These are phyloP conservation scores for Penicillium turbatum DNA, from an alignment of 495 filamentous ascomycete genomes.

Conservation along the genomic window DNA sequence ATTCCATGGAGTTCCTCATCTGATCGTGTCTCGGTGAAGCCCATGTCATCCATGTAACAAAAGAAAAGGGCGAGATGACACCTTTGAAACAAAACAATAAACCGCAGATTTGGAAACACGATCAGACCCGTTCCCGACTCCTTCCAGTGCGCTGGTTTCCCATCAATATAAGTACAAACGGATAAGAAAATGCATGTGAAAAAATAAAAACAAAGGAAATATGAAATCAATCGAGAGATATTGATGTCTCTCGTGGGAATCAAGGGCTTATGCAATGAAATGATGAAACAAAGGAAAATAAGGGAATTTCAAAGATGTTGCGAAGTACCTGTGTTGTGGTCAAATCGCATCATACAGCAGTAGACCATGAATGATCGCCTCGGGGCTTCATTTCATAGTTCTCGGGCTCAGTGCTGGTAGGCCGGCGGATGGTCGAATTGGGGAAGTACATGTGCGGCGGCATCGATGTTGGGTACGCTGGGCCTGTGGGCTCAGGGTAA, in stretches of 20 bases:
- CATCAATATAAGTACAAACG: constrained; percentile 27
- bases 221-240: constrained; percentile 15
- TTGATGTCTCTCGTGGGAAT: constrained; percentile 22
- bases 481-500: constrained; percentile 65
- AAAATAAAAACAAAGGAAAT: constrained; percentile 17
- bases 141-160: constrained; percentile 29
- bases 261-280: constrained; percentile 19
- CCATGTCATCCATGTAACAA: constrained; percentile 26
- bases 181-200: constrained; percentile 23
- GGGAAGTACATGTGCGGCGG: constrained; percentile 62
- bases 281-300: constrained; percentile 20
- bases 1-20: constrained; percentile 28
- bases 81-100: constrained; percentile 13
- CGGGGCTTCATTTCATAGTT: constrained; percentile 60
- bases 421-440: constrained; percentile 59
- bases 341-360: constrained; percentile 31
- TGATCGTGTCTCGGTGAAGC: constrained; percentile 32
- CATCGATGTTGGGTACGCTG: constrained; percentile 50
- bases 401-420: constrained; percentile 66
- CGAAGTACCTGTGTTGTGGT: neutral
- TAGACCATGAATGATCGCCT: constrained; percentile 40
- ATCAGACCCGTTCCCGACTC: constrained; percentile 34
- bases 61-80: constrained; percentile 21
- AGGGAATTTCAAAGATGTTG: constrained; percentile 9
- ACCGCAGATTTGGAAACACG: constrained; percentile 11